These are phyloP conservation scores for Dalechampia spathulata DNA, from an alignment of 441 rosid genomes.

Conservation along the genomic window DNA sequence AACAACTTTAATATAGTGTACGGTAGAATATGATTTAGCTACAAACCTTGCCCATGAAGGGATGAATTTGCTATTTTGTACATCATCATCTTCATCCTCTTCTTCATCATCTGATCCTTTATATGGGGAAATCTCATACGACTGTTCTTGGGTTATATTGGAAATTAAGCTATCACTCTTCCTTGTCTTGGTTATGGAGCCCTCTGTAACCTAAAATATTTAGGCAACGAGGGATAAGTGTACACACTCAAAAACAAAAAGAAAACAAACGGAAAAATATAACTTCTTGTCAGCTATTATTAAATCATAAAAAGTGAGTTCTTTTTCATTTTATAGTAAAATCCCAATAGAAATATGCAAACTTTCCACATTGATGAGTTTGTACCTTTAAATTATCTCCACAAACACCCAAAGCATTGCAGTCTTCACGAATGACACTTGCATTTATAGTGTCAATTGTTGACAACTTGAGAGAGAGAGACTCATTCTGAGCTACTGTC, in stretches of 20 bases:
- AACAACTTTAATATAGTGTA: not conserved
- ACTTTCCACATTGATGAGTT: slow-evolving; percentile 9
- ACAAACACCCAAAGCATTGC: slow-evolving; percentile 11
- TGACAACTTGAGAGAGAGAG: slow-evolving; percentile 19
- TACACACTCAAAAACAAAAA: not conserved
- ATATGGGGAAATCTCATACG: slow-evolving; percentile 92
- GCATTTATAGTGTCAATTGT: slow-evolving; percentile 27
- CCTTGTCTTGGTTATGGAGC: slow-evolving; percentile 20
- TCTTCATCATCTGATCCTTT: slow-evolving; percentile 86
- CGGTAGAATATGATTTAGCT: slow-evolving; percentile 8
- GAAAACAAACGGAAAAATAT: not conserved
- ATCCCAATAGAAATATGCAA: too few relatives aligned
- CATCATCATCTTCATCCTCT: too few relatives aligned
- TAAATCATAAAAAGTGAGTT: too few relatives aligned
- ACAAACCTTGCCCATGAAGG: slow-evolving; percentile 94
- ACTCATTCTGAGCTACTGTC: slow-evolving; percentile 23
- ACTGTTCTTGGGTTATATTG: slow-evolving; percentile 34
- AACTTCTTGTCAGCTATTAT: too few relatives aligned
- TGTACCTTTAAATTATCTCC: slow-evolving; percentile 50
- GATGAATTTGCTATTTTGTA: slow-evolving; percentile 45
- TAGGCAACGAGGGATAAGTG: slow-evolving; percentile 10
- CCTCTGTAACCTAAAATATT: slow-evolving; percentile 38
- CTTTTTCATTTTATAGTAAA: too few relatives aligned
- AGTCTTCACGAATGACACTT: slow-evolving; percentile 26
- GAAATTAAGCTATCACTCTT: slow-evolving; percentile 11